A percentile compares a stretch with the other conserved stretches of the same genome.
Conservation (phyloP, 352 stramenopile species). For the Phytophthora foliorum region DNA sequence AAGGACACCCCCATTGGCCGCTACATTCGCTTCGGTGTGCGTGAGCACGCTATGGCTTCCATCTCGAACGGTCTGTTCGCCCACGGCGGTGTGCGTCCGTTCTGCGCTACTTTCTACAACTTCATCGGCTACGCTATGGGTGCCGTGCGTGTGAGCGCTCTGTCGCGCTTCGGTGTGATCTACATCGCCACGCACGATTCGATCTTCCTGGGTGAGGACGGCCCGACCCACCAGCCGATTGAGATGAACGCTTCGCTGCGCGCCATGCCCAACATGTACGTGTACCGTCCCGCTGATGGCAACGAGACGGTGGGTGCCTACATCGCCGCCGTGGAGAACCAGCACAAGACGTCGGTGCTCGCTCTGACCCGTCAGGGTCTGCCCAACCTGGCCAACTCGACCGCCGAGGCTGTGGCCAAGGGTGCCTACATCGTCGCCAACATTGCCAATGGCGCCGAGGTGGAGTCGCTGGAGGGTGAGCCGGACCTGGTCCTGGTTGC, state of each 20-base stretch:
- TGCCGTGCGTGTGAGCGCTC: conserved; percentile 94
- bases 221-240: conserved; percentile 99
- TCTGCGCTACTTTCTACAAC: conserved; percentile 99
- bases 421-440: conserved; percentile 89
- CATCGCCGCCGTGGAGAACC: conserved; percentile 86
- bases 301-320: conserved; percentile 99
- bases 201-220: conserved; percentile 99
- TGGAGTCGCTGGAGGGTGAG: conserved; percentile 71
- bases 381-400: conserved; percentile 92
- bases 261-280: conserved; percentile 98
- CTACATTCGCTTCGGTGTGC: conserved; percentile 98
- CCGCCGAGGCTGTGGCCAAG: conserved; percentile 92
- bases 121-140: conserved; percentile 99
- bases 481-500: conserved; percentile 94
- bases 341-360: conserved; percentile 95
- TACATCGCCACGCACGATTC: conserved; percentile 99
- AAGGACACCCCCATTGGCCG: conserved; percentile 95
- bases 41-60: conserved; percentile 99
- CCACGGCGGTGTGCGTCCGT: conserved; percentile 97
- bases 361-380: conserved; percentile 94
- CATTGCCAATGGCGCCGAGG: conserved; percentile 82
- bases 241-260: conserved; percentile 98
- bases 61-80: conserved; percentile 99
- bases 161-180: conserved; percentile 97
- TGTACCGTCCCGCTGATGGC: conserved; percentile 97